phyloP scores from a whole-genome alignment of 805 yeast species.

The Myxozyma kluyveri region DNA sequence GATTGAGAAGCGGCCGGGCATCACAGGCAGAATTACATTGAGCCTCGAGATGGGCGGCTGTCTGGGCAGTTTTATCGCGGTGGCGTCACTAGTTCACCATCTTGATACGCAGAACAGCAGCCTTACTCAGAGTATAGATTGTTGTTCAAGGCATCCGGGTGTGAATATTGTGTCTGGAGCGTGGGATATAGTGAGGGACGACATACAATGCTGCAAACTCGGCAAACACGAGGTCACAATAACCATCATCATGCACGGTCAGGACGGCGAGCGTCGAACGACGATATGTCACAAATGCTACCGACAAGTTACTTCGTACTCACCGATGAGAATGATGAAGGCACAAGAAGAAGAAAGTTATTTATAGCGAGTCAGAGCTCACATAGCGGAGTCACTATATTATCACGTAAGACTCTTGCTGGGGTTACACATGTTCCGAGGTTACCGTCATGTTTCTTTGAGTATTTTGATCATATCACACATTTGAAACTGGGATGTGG shows the following conservation, averaged over 20 bases:
- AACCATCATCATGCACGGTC: constrained; percentile 14
- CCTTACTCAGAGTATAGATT: too few species aligned
- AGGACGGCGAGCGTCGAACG: constrained; percentile 9
- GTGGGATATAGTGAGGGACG: too few species aligned
- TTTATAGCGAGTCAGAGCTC: constrained; percentile 9
- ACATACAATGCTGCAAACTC: constrained; percentile 12
- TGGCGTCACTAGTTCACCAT: too few species aligned
- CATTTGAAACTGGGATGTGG: constrained; percentile 21
- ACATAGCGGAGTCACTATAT: constrained; percentile 11
- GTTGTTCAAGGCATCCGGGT: too few species aligned
- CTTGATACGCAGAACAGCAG: too few species aligned
- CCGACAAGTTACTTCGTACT: constrained; percentile 9
- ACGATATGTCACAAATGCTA: constrained; percentile 5
- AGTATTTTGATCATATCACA: constrained; percentile 18
- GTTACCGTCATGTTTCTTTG: constrained; percentile 24
- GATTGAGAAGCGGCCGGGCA: too few species aligned
- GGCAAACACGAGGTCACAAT: constrained; percentile 8
- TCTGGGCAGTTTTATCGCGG: too few species aligned
- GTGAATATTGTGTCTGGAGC: too few species aligned
- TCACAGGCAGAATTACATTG: too few species aligned
- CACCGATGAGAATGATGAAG: not conserved
- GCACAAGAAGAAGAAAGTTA: constrained; percentile 9
- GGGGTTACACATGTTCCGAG: constrained; percentile 19
- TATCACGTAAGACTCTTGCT: constrained; percentile 14
- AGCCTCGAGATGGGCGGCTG: too few species aligned